Conservation (phyloP, 2,329 filamentous ascomycete genomes). For the Corynespora cassiicola region DNA sequence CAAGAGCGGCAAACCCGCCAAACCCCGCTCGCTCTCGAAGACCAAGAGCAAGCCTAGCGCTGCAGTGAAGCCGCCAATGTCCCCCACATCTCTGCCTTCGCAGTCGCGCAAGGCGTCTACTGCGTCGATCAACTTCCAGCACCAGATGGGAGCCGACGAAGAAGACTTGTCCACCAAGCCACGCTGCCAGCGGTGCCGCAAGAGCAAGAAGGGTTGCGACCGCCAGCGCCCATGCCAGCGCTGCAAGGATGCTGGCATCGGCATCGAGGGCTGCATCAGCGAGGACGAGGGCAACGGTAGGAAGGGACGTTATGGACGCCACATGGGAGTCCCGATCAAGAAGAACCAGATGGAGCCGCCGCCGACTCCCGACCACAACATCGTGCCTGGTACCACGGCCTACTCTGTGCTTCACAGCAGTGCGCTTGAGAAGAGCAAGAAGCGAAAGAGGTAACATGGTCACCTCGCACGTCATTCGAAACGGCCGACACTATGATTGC, state of each 20-base stretch:
- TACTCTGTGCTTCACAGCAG: slow-evolving; percentile 20
- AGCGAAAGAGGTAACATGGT: slow-evolving; percentile 69
- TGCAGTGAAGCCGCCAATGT: slow-evolving; percentile 54
- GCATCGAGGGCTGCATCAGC: slow-evolving; percentile 91
- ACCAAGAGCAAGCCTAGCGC: slow-evolving; percentile 55
- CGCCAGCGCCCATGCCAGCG: slow-evolving; percentile 92
- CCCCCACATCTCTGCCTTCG: slow-evolving; percentile 69
- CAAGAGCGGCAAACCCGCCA: slow-evolving; percentile 49
- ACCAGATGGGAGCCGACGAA: slow-evolving; percentile 71
- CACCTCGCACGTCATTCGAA: no score
- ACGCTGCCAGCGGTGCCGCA: slow-evolving; percentile 95
- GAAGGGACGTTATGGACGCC: slow-evolving; percentile 84
- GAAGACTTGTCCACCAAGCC: slow-evolving; percentile 95
- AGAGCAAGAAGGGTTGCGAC: slow-evolving; percentile 99
- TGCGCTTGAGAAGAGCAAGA: slow-evolving; percentile 67
- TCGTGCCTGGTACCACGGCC: slow-evolving; percentile 21
- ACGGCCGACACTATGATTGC: no score
- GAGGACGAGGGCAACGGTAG: slow-evolving; percentile 98
- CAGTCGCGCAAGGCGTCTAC: slow-evolving; percentile 77
- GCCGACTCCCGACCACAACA: slow-evolving; percentile 39
- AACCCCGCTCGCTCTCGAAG: slow-evolving; percentile 56
- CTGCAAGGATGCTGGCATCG: slow-evolving; percentile 94
- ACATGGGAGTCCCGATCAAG: slow-evolving; percentile 73
- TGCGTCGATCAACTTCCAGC: slow-evolving; percentile 70
- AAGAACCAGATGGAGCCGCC: slow-evolving; percentile 54